Conservation (phyloP, 371 early-diverging fungal genomes). For the Apophysomyces elegans region DNA sequence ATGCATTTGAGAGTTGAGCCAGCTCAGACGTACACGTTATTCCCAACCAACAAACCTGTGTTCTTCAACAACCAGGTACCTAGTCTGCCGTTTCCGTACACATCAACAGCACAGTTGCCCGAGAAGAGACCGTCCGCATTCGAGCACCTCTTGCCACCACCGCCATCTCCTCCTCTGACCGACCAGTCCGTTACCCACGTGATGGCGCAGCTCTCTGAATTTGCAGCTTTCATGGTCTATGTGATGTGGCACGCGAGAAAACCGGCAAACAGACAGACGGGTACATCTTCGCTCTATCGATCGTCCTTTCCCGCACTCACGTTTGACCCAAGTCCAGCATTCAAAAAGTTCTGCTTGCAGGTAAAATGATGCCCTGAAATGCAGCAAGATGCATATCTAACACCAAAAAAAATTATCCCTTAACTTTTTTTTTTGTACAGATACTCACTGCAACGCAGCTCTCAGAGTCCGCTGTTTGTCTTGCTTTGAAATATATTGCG, state of each 20-base stretch:
- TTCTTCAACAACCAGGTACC: conserved; percentile 4
- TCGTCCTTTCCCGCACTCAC: conserved; percentile 21
- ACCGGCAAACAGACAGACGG: conserved; percentile 15
- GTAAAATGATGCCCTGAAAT: conserved; percentile 27
- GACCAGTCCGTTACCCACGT: conserved; percentile 4
- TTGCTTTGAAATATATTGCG: conserved; percentile 64
- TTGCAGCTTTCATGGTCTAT: conserved; percentile 66
- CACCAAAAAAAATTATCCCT: background rate
- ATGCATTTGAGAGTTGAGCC: conserved; percentile 28
- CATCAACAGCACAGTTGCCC: background rate
- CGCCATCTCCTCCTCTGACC: conserved; percentile 18
- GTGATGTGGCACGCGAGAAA: conserved; percentile 67
- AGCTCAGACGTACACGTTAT: conserved; percentile 27
- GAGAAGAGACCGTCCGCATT: conserved; percentile 17
- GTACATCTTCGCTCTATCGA: conserved; percentile 16
- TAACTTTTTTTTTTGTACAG: conserved; percentile 13
- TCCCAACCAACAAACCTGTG: conserved; percentile 24
- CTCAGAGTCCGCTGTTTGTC: conserved; percentile 57
- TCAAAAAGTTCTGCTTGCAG: conserved; percentile 64
- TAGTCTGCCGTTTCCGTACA: conserved; percentile 8
- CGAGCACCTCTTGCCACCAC: conserved; percentile 13
- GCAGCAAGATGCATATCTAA: conserved; percentile 1
- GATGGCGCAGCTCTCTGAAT: conserved; percentile 57
- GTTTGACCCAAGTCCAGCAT: conserved; percentile 59
- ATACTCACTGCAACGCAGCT: conserved; percentile 62